Evolutionary conservation across 2,329 filamentous ascomycete genomes (phyloP).

Genomic region (Eutypella sp.): DNA sequence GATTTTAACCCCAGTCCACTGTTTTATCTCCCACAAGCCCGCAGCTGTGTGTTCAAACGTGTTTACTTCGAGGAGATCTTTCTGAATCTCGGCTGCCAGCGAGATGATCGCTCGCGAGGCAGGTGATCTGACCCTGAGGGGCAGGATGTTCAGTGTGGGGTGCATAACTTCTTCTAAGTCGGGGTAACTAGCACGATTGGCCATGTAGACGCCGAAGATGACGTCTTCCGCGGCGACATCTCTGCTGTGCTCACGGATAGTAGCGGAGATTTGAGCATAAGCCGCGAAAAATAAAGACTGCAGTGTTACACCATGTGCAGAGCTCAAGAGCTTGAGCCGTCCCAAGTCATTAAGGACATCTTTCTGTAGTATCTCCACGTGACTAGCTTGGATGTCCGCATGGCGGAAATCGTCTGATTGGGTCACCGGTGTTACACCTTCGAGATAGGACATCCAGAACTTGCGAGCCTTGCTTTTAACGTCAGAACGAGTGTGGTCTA

Average conservation of each 20-base stretch:
- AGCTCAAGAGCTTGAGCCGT: conserved; percentile 14
- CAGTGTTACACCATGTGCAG: conserved; percentile 53
- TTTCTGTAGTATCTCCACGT: conserved; percentile 11
- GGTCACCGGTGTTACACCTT: conserved; percentile 8
- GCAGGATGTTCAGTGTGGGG: conserved; percentile 77
- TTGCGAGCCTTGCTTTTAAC: conserved; percentile 11
- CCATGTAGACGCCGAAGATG: conserved; percentile 75
- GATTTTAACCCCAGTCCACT: conserved; percentile 69
- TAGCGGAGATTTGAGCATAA: conserved; percentile 48
- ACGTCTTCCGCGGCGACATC: conserved; percentile 38
- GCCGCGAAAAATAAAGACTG: conserved; percentile 74
- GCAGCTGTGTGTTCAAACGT: conserved; percentile 49
- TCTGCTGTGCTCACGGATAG: background rate
- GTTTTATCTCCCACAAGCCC: conserved; percentile 63
- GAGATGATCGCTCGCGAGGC: conserved; percentile 32
- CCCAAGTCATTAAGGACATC: conserved; percentile 10
- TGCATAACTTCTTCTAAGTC: conserved; percentile 45
- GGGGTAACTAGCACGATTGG: conserved; percentile 60
- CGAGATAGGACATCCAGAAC: conserved; percentile 48
- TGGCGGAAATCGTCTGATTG: background rate
- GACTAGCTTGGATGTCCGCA: conserved; percentile 1
- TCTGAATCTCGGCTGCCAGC: conserved; percentile 59
- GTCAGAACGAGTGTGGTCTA: conserved; percentile 12
- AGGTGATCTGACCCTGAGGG: conserved; percentile 52
- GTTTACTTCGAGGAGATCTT: conserved; percentile 60